Base-by-base conservation (phyloP, 2,329 filamentous ascomycete genomes). In the Talaromyces amestolkiae region DNA sequence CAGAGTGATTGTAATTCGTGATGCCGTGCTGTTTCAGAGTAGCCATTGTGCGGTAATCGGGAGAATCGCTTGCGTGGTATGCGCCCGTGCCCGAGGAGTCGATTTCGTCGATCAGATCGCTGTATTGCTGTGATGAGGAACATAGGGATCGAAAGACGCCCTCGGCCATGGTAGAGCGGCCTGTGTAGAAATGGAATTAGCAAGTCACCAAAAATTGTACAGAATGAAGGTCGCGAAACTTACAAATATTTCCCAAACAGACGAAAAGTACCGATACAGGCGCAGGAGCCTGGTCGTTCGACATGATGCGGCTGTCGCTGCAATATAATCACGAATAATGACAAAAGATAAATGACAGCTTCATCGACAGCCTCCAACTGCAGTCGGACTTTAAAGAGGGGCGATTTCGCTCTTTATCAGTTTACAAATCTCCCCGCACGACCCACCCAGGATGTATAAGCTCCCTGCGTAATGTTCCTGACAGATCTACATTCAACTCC, bases 221-320 rank as follows among this genome's bases (percentile, higher is more conserved):
- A 19, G 64, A 8, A 59, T 51, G 45, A 61, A 43, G 24, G 1
- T 4, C 6, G 7, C 6, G 7, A n/a, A 51, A 67, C 77, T 61
- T 73, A 86, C 93, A 99, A 74, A 98, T 98, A 79, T 99, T 99
- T 77, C 95, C 95, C 39, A 98, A 85, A 80, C 95, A 99, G 71
- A 98, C 94, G 76, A 98, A 98, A 61, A 98, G 86, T 43, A 98
- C 90, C 2, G 89, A 93, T 63, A 91, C 74, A 41, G 73, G 72
- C 39, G 60, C 43, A 33, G 60, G 17, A 33, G 35, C 24, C 39
- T 54, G 43, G 17, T 35, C 3, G 13, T 33, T 33, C 17, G 64
- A 17, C 64, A 66, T 66, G 22, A 15, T 56, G 3, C 35, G 13
- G 1, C 35, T 11, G 1, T 35, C 47, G 1, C 7, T 15, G 8